Percentiles rank a stretch among this genome's conserved stretches.
These are phyloP conservation scores for Exophiala dermatitidis DNA, from an alignment of 2,329 filamentous ascomycete species.

Conservation along the genomic window DNA sequence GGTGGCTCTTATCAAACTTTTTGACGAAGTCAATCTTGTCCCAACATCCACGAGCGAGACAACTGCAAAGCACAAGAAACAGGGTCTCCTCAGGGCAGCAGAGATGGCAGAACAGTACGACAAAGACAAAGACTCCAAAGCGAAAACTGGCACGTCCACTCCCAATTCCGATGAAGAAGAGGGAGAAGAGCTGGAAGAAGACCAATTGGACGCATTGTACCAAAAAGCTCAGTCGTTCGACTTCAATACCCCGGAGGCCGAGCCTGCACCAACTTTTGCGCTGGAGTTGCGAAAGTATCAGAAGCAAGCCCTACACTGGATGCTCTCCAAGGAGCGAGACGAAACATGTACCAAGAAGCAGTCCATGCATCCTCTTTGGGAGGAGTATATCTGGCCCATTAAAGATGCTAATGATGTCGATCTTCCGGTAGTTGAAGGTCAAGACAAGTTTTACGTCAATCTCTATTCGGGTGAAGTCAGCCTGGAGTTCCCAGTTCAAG, in stretches of 20 bases:
- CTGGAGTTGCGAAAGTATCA: slow-evolving; percentile 87
- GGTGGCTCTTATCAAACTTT: slow-evolving; percentile 77
- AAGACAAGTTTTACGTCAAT: slow-evolving; percentile 83
- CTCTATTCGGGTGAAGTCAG: slow-evolving; percentile 93
- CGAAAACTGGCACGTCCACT: slow-evolving; percentile 46
- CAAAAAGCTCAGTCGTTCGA: slow-evolving; percentile 96
- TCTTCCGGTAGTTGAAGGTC: slow-evolving; percentile 57
- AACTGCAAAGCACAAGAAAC: slow-evolving; percentile 70
- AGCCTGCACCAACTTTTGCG: slow-evolving; percentile 72
- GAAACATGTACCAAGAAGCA: slow-evolving; percentile 61
- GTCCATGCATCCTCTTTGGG: slow-evolving; percentile 96
- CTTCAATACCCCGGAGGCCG: slow-evolving; percentile 79
- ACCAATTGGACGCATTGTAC: slow-evolving; percentile 88
- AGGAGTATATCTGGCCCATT: slow-evolving; percentile 83
- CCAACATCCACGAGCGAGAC: slow-evolving; percentile 67
- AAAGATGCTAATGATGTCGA: slow-evolving; percentile 81
- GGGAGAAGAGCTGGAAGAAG: slow-evolving; percentile 84
- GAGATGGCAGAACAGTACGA: slow-evolving; percentile 72
- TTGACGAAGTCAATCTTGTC: slow-evolving; percentile 78
- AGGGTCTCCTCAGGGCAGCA: slow-evolving; percentile 77
- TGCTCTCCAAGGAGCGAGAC: slow-evolving; percentile 87
- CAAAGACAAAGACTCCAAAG: slow-evolving; percentile 46
- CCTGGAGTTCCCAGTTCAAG: slow-evolving; percentile 82
- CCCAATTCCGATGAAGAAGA: slow-evolving; percentile 66
- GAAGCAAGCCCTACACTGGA: slow-evolving; percentile 92